phyloP scores from a whole-genome alignment of 2,329 filamentous ascomycete species.

The Hymenoscyphus linearis region DNA sequence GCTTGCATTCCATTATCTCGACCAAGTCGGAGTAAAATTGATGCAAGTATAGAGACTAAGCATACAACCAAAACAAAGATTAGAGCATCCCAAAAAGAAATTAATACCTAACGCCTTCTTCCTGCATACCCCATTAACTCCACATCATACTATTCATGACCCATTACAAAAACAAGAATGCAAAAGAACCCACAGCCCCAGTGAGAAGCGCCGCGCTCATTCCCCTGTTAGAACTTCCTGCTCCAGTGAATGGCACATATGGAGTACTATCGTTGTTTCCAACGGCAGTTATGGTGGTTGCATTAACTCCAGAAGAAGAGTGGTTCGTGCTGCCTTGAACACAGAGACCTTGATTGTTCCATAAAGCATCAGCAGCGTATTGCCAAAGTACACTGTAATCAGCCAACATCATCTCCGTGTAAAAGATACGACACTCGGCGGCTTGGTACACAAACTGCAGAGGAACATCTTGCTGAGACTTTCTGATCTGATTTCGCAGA shows the following conservation, averaged over 20 bases:
- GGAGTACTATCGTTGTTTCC: background rate
- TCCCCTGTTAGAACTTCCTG: background rate
- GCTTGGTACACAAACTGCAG: slow-evolving; percentile 56
- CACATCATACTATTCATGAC: background rate
- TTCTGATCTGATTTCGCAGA: slow-evolving; percentile 32
- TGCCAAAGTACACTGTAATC: slow-evolving; percentile 46
- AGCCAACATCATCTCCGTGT: slow-evolving; percentile 44
- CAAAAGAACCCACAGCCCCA: background rate
- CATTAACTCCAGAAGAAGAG: background rate
- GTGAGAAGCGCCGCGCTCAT: background rate
- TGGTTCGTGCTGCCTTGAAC: slow-evolving; percentile 1
- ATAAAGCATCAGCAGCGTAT: slow-evolving; percentile 33
- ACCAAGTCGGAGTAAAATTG: background rate
- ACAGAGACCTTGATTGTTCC: slow-evolving; percentile 28
- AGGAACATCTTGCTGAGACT: slow-evolving; percentile 34
- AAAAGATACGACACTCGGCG: slow-evolving; percentile 54
- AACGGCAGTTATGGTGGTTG: background rate
- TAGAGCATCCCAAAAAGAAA: background rate
- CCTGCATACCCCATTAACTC: background rate
- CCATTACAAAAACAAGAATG: background rate
- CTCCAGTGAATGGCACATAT: background rate
- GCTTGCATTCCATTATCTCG: too few species aligned
- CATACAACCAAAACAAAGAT: too few species aligned
- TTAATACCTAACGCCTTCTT: background rate
- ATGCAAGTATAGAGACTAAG: too few species aligned